Evolutionary conservation across 108 stramenopile genomes (phyloP), one percentile per base, ranked within the genome.

Genomic region (Skeletonema marinoi): DNA sequence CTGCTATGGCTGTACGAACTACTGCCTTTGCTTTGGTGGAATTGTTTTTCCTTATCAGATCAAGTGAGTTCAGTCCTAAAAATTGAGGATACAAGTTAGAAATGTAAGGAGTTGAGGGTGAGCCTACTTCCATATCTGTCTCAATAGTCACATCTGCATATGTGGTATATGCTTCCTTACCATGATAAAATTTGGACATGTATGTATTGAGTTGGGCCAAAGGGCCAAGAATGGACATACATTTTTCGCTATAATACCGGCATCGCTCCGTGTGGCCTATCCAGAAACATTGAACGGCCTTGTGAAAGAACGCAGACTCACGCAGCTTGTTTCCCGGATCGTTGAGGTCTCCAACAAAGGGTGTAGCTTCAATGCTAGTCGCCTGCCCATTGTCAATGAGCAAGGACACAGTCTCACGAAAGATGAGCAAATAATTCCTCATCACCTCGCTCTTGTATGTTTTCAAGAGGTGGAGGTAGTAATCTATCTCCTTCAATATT

Each of bases 401-500:
- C 4, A 60, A 17, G 4, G 61, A 59, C 11, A 81, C 69, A 65
- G 73, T 73, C 31, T 71, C 46, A 31, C 67, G 68, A 58, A 65
- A 74, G 31, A 70, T 65, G 9, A 62, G 60, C 35, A 39, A 46
- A 31, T 7, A 51, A 32, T 12, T 19, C 36, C 3, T 70, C 30
- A 17, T 0, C 25, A 30, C 17, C 29, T 70, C 44, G 54, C 11
- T 21, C 42, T 60, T 59, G 35, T 64, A 60, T 12, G 32, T 56
- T 17, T 39, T 9, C 4, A 68, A 31, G 3, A 80, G 38, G 39
- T 70, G 66, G 16, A 81, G 35, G 32, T 74, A 73, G 39, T 68
- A 68, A 42, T 81, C 68, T 3, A 81, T 51, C 63, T 74, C 69
- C 10, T 64, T 60, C 32, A 69, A 41, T 25, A 81, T 32, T 33